Evolutionary conservation across 2,329 filamentous ascomycete species (phyloP), one percentile per base, ranked within the genome.

Genomic region (Epichloe uncinata): DNA sequence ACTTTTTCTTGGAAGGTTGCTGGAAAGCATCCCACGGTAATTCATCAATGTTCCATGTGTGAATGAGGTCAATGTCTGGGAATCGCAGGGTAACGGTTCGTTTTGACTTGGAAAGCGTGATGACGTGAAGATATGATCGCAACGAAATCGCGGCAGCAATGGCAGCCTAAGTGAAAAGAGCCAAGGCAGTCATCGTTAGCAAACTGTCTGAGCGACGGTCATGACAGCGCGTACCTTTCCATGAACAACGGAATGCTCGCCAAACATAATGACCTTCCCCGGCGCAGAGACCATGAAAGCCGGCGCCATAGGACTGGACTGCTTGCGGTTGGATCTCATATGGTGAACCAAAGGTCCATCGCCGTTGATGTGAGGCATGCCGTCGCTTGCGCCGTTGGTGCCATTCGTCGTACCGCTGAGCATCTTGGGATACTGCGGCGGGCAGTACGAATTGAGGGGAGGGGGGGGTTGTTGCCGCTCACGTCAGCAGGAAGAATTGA

Each of bases 281-380:
- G 93, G 93, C 2, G 94, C 91, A 15, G 93, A 97, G 51, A 97
- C 90, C 87, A 98, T 95, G 65, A 98, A 98, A 53, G 90, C 74
- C 42, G 91, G 90, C 69, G 93, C 80, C 79, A 84, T 79, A 3
- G 80, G 80, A 50, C 70, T 79, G 11, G 79, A 83, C 53, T 73
- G 68, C 58, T 79, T 82, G 63, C 79, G 76, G 45, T 69, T 65
- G 59, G 70, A 62, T 56, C 59, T 73, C 53, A 65, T 60, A 47
- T 66, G 65, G 51, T 66, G 58, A 47, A 59, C 52, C 54, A 66
- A 51, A 52, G 63, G 58, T 36, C 58, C 64, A 53, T 64, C 64
- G 54, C 66, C 63, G 50, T 68, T 69, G 53, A 60, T 55, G 43
- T 64, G 66, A 44, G 53, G 52, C 37, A 48, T 57, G 26, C 55